Evolutionary conservation across 2,329 filamentous ascomycete genomes (phyloP), one percentile per base, ranked within the genome.

Genomic region (Teratosphaeria nubilosa): DNA sequence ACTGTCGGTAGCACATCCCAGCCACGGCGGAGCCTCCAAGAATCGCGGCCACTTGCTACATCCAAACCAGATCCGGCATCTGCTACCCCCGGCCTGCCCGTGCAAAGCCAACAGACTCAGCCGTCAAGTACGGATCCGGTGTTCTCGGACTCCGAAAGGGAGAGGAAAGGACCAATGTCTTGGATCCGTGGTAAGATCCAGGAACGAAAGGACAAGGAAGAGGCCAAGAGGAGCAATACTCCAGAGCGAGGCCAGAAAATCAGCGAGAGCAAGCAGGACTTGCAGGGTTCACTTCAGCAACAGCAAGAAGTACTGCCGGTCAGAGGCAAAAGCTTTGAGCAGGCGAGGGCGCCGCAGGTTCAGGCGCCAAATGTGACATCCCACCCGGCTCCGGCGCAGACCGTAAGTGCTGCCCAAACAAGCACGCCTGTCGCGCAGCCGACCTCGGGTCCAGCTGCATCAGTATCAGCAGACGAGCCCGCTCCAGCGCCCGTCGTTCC

Each of bases 121-220:
- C 48, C 62, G 16, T 58, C 66, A 6, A 51, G 61, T 9, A 66
- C 64, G 14, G 68, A 71, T 50, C 62, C 65, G 1, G 64, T 70
- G 11, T 71, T 71, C 56, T 70, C 69, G 11, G 58, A 75, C 56
- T 73, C 64, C 59, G 72, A 69, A 45, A 69, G 74, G 1, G 79
- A 84, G 62, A 83, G 80, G 70, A 84, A 80, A 61, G 81, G 83
- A 1, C 77, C 84, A 1, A 80, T 87, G 63, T 82, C 80, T 6
- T 87, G 85, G 76, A 80, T 87, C 63, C 81, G 84, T 62, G 82
- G 81, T 62, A 87, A 86, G 71, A 77, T 86, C 58, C 78, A 83
- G 31, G 83, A 85, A 51, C 79, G 81, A 31, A 79, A 78, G 59
- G 79, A 81, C 31, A 74, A 76, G 58, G 77, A 81, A 41, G 77